These are phyloP conservation scores for Hibiscus mutabilis DNA, from an alignment of 345 rosid genomes.

Conservation along the genomic window DNA sequence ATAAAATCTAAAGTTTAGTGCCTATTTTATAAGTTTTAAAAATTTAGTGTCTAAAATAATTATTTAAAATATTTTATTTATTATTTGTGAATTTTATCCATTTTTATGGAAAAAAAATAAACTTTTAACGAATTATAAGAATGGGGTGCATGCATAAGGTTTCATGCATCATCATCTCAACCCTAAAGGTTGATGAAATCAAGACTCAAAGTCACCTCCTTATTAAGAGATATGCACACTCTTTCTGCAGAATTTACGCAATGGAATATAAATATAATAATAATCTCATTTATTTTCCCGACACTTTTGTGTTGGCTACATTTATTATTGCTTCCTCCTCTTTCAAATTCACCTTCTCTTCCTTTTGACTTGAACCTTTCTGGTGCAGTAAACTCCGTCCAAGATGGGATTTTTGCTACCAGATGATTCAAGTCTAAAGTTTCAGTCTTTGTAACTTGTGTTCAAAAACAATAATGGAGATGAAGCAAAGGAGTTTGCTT, in stretches of 20 bases:
- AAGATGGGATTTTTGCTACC: constrained; percentile 16
- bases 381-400: background rate
- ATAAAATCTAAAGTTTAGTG: no score
- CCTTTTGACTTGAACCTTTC: background rate
- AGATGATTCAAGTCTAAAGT: constrained; percentile 21
- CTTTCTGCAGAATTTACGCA: background rate
- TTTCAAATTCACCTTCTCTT: constrained; percentile 7
- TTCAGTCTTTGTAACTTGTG: constrained; percentile 20
- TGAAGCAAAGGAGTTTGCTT: constrained; percentile 21
- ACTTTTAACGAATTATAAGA: no score
- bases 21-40: no score
- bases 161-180: background rate
- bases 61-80: no score
- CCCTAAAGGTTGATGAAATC: background rate
- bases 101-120: no score
- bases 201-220: background rate
- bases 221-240: no score
- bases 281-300: constrained; percentile 1
- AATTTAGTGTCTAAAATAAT: no score
- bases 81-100: no score
- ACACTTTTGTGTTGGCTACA: background rate
- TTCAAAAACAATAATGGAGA: constrained; percentile 23
- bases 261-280: background rate
- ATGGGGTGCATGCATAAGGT: background rate
- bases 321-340: background rate